phyloP scores from a whole-genome alignment of 108 stramenopile genomes.

The Schizochytrium sp. region DNA sequence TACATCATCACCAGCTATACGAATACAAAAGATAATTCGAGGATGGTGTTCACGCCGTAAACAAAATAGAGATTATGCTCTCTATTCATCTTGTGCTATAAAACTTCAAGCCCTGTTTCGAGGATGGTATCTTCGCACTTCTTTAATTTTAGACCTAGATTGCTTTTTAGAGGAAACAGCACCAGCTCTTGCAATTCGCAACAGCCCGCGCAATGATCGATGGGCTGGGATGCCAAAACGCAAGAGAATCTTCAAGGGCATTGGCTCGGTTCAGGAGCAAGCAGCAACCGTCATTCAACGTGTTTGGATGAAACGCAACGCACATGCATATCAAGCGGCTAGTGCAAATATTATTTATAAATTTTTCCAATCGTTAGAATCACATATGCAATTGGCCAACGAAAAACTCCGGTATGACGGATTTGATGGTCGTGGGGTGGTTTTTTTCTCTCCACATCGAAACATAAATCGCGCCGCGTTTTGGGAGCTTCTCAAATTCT shows the following conservation, averaged over 20 bases:
- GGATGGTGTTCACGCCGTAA: not conserved
- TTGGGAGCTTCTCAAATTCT: not conserved
- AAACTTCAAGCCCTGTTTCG: not conserved
- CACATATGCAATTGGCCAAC: not conserved
- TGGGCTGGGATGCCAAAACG: not conserved
- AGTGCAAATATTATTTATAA: not conserved
- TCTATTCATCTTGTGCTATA: not conserved
- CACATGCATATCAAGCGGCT: not conserved
- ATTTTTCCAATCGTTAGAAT: not conserved
- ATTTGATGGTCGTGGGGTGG: not conserved
- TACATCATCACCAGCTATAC: not conserved
- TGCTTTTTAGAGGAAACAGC: no score
- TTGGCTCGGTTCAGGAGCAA: constrained; percentile 10
- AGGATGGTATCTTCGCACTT: not conserved
- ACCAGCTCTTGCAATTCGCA: no score
- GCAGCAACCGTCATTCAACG: constrained; percentile 33
- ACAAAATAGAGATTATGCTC: not conserved
- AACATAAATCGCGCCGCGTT: not conserved
- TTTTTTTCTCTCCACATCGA: not conserved
- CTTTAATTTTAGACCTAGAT: no score
- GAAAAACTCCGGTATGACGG: not conserved
- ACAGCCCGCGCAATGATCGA: no score
- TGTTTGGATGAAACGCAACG: constrained; percentile 21
- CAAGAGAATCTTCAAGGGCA: constrained; percentile 3
- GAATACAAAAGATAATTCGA: not conserved